Percentiles rank a stretch among this genome's conserved stretches.
phyloP scores from a whole-genome alignment of 2,329 filamentous ascomycete species.

The Graphiopsis chlorocephala region DNA sequence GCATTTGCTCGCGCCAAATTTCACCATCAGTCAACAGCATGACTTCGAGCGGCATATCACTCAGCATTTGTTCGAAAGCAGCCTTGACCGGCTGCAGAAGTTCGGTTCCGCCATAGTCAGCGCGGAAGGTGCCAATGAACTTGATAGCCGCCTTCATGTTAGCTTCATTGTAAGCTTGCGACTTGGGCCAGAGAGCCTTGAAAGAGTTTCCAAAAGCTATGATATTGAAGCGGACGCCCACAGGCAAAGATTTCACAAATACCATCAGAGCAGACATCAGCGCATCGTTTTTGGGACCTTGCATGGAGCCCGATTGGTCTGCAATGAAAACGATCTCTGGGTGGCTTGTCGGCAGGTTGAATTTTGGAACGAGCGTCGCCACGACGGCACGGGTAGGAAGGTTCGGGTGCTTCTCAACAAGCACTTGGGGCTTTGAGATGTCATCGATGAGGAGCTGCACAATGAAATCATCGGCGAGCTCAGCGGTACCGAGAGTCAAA shows the following conservation, averaged over 20 bases:
- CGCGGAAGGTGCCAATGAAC: conserved; percentile 44
- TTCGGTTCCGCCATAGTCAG: conserved; percentile 55
- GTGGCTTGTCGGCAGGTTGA: conserved; percentile 55
- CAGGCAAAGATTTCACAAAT: conserved; percentile 64
- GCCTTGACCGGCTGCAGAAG: conserved; percentile 49
- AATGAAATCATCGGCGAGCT: conserved; percentile 65
- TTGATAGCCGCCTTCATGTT: conserved; percentile 45
- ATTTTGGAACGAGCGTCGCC: conserved; percentile 68
- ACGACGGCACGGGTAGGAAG: conserved; percentile 64
- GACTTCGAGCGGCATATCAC: conserved; percentile 50
- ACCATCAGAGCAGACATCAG: conserved; percentile 57
- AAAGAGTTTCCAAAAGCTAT: conserved; percentile 60
- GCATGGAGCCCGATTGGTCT: conserved; percentile 69
- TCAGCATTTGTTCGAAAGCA: conserved; percentile 46
- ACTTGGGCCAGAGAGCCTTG: conserved; percentile 49
- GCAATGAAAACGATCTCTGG: conserved; percentile 71
- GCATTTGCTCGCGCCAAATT: conserved; percentile 48
- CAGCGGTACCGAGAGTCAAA: conserved; percentile 51
- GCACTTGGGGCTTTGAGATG: conserved; percentile 58
- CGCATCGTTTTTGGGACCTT: conserved; percentile 48
- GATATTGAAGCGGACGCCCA: conserved; percentile 67
- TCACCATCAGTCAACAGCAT: conserved; percentile 58
- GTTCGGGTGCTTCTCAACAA: conserved; percentile 64
- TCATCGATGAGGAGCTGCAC: conserved; percentile 62
- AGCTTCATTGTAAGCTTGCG: conserved; percentile 45